A percentile compares a stretch with the other conserved stretches of the same genome.
These are phyloP conservation scores for Passiflora organensis DNA, from an alignment of 345 rosid genomes.

Conservation along the genomic window DNA sequence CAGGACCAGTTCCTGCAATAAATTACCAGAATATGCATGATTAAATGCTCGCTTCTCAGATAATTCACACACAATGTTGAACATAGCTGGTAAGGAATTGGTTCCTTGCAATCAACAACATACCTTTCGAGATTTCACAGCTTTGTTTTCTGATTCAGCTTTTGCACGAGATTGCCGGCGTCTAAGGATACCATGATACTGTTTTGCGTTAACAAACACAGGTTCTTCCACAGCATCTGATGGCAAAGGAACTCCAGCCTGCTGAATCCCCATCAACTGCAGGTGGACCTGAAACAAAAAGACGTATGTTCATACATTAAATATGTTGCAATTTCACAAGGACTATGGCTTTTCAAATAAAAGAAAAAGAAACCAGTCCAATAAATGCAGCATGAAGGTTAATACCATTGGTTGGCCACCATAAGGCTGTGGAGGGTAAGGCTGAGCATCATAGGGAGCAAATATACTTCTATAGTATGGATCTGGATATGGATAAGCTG, in stretches of 20 bases:
- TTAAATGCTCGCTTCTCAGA: no score
- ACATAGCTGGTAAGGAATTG: no score
- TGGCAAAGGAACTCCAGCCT: constrained; percentile 92
- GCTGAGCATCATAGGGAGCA: constrained; percentile 71
- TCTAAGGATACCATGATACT: constrained; percentile 92
- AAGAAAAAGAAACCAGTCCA: neutral
- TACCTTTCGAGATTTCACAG: constrained; percentile 79
- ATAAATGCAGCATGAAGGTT: constrained; percentile 1
- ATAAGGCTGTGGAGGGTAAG: constrained; percentile 71
- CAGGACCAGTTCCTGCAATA: no score
- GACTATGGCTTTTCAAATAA: no score
- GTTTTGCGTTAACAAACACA: constrained; percentile 95
- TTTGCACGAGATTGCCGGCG: constrained; percentile 95
- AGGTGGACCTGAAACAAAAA: constrained; percentile 58
- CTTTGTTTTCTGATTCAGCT: constrained; percentile 73
- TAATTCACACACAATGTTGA: no score
- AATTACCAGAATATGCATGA: no score
- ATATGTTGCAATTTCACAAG: neutral
- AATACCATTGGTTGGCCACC: constrained; percentile 72
- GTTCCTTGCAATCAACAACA: neutral
- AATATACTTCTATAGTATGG: constrained; percentile 93
- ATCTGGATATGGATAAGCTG: constrained; percentile 82
- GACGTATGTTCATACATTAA: neutral
- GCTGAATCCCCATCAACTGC: constrained; percentile 97
- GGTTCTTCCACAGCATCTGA: constrained; percentile 95